Conservation (phyloP, 495 filamentous ascomycete genomes). For the Penicillium argentinense region DNA sequence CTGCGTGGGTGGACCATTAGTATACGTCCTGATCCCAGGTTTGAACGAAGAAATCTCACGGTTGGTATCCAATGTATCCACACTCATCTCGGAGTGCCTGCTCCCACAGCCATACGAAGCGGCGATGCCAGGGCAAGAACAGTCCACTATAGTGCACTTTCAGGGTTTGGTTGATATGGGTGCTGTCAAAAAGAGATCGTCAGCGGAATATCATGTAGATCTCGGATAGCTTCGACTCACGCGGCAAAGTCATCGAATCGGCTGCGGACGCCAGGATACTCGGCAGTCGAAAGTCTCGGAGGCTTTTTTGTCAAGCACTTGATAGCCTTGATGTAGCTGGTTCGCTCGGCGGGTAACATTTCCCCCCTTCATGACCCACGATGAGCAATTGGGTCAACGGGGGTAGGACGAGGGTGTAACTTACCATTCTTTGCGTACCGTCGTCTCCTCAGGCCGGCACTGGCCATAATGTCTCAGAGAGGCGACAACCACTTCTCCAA, state of each 20-base stretch:
- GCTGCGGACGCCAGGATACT: conserved; percentile 49
- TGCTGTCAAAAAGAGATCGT: conserved; percentile 35
- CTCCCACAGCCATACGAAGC: conserved; percentile 60
- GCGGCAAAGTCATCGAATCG: conserved; percentile 58
- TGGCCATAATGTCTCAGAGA: not conserved
- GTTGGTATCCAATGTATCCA: conserved; percentile 57
- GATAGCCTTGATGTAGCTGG: conserved; percentile 48
- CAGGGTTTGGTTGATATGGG: conserved; percentile 50
- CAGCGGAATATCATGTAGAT: too few relatives aligned
- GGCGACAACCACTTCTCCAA: not conserved
- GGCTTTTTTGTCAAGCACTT: conserved; percentile 48
- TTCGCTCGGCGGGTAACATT: conserved; percentile 29
- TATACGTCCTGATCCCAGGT: too few relatives aligned
- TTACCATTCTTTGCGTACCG: conserved; percentile 8
- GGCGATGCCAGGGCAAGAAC: conserved; percentile 69
- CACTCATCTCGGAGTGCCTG: conserved; percentile 66
- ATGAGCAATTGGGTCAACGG: not conserved
- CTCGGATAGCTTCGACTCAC: conserved; percentile 25
- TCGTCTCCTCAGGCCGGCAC: not conserved
- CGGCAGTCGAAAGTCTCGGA: conserved; percentile 32
- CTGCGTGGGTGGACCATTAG: conserved; percentile 33
- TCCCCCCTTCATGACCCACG: conserved; percentile 33
- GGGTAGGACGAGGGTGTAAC: not conserved
- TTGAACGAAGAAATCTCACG: too few relatives aligned
- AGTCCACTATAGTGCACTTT: conserved; percentile 33